Base-by-base conservation (phyloP, 2,329 filamentous ascomycete species). In the Daldinia eschscholtzii region DNA sequence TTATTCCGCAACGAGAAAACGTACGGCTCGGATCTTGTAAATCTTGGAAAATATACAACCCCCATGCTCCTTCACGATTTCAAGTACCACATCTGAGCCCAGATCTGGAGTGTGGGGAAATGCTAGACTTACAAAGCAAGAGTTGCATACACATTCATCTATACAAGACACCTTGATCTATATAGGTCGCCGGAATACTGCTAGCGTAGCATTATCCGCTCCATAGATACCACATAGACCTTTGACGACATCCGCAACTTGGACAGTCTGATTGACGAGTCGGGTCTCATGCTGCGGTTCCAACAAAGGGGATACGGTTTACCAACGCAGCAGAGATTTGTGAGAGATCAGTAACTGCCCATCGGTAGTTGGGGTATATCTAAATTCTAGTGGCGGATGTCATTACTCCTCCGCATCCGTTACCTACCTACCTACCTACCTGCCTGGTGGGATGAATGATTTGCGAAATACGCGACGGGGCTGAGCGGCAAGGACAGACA, bases 401-500 rank as follows among this genome's bases (percentile, higher is more conserved):
- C 44, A 35, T 30, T 63, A n/a, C 57, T 60, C 41, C 50, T 57
- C 42, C 56, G 55, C 53, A 37, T 28, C 41, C 30, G 33, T 46
- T 23, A 23, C 20, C 20, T 23, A 23, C 20, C 20, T 35, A 23
- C 20, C 20, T 23, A 23, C 20, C 57, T 35, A 35, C 33, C 33
- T 35, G n/a, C 33, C 33, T 35, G n/a, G 41, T 39, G 30, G 18
- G 42, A 58, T 50, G 42, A 15, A 44, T 26, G 37, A 23, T 15
- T 41, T 20, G 35, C n/a, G 35, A 58, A 15, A 57, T 46, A 66
- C 44, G 46, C 57, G 64, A 65, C 67, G 70, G 70, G 70, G 67
- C 55, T 72, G 57, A 61, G 67, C 70, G 70, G 70, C 56, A 57
- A 57, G 35, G 12, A 15, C 35, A 39, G 30, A 41, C 26, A 63